Evolutionary conservation across 129 eudicot genomes (phyloP), one percentile per base, ranked within the genome.

Genomic region (Lactuca sativa): DNA sequence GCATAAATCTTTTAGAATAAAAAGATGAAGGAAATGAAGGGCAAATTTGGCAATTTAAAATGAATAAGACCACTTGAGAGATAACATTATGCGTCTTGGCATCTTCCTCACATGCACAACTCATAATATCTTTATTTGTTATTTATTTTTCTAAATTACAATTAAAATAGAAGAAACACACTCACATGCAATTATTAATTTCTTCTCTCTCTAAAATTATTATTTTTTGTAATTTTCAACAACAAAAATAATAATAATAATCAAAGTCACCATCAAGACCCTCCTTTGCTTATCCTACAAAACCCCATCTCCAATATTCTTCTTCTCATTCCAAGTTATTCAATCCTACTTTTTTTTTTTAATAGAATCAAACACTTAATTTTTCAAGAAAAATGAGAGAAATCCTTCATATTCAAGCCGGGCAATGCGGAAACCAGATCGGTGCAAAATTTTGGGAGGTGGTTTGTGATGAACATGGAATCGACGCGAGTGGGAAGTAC

Each of bases 361-460:
- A n/a, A 52, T 7, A 59, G 48, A 47, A 43, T 7, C 15, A 69
- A 11, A 17, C 14, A 52, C 31, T 48, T 38, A 58, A n/a, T 36
- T 41, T 34, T 13, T 8, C 61, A 37, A 82, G 38, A 69, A 77
- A 77, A 64, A 89, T 90, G 96, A 90, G 96, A 74, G 96, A 90
- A 84, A 86, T 90, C 59, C 86, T 90, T 44, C 96, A 90, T 13
- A 76, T 90, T 48, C 93, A 86, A 82, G 96, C 95, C 17, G 96
- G 96, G 5, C 96, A 90, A 84, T 90, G 96, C 56, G 96, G 96
- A 5, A 90, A 90, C 88, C 96, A 86, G 52, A 86, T 86, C 60
- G 95, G 96, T 34, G 90, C 83, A 38, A 86, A 90, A 79, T 90
- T 90, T 74, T 90, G 96, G 96, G 93, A 86, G 71, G 93, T 90